Conservation (phyloP, 164 flowering plant genomes). For the Buxus sempervirens region DNA sequence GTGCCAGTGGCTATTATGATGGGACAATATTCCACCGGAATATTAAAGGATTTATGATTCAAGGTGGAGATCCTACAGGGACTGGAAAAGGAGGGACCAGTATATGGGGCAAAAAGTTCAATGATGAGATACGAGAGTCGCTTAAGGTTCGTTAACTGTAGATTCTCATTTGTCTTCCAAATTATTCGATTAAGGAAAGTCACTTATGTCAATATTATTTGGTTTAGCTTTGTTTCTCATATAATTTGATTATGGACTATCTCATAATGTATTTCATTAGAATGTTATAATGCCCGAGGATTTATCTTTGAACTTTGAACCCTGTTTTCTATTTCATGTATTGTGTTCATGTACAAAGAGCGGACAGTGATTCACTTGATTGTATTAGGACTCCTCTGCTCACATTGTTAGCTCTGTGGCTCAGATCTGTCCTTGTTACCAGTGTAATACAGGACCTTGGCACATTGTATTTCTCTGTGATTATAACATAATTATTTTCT, state of each 20-base stretch:
- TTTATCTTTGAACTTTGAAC: too few relatives aligned
- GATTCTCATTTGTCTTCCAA: too few relatives aligned
- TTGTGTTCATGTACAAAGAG: too few relatives aligned
- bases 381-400: neutral
- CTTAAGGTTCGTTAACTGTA: slow-evolving; percentile 57
- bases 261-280: too few relatives aligned
- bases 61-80: slow-evolving; percentile 98
- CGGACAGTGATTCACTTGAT: neutral
- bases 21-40: slow-evolving; percentile 89
- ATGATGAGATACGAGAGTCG: slow-evolving; percentile 91
- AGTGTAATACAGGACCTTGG: neutral
- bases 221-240: too few relatives aligned
- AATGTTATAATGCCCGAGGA: too few relatives aligned
- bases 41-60: slow-evolving; percentile 94
- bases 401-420: neutral
- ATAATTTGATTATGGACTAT: too few relatives aligned
- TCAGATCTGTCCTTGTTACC: neutral
- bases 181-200: too few relatives aligned
- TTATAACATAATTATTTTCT: neutral
- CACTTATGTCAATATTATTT: too few relatives aligned
- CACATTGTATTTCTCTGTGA: neutral
- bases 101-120: slow-evolving; percentile 96
- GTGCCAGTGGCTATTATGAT: slow-evolving; percentile 94
- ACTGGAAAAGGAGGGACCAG: slow-evolving; percentile 98
- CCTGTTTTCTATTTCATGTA: too few relatives aligned